Evolutionary conservation across 1,284 basidiomycete species (phyloP).

Genomic region (Papiliotrema laurentii): DNA sequence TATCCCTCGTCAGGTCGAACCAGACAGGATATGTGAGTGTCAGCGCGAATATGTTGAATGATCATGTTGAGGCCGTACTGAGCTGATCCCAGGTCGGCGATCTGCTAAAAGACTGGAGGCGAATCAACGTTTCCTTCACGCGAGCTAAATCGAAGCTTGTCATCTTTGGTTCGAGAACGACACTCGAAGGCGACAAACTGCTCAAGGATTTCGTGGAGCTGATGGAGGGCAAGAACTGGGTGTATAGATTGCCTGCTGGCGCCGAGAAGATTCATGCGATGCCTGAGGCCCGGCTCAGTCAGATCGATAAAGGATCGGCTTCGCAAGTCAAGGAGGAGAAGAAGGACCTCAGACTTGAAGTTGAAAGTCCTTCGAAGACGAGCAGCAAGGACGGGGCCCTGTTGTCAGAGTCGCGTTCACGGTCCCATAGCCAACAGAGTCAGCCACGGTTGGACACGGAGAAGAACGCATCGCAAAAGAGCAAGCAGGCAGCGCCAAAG

Average conservation of each 20-base stretch:
- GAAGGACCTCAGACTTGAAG: no score
- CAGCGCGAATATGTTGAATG: not conserved
- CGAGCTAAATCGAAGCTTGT: slow-evolving; percentile 84
- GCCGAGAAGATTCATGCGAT: slow-evolving; percentile 52
- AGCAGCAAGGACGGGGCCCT: no score
- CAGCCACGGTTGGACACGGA: no score
- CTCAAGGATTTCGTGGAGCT: slow-evolving; percentile 68
- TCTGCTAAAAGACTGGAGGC: slow-evolving; percentile 86
- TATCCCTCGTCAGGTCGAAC: slow-evolving; percentile 89
- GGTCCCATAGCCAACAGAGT: no score
- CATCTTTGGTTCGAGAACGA: slow-evolving; percentile 77
- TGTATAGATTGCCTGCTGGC: slow-evolving; percentile 55
- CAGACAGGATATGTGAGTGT: slow-evolving; percentile 61
- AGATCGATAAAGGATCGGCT: not conserved
- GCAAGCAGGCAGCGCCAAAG: no score
- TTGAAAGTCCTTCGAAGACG: no score
- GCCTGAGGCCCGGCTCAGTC: not conserved
- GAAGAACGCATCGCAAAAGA: no score
- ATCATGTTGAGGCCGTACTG: not conserved
- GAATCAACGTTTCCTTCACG: slow-evolving; percentile 96
- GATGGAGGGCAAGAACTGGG: slow-evolving; percentile 68
- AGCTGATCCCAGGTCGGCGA: slow-evolving; percentile 67
- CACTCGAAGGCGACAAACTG: slow-evolving; percentile 58
- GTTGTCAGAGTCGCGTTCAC: no score
- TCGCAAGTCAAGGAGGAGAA: not conserved